A percentile compares a stretch with the other conserved stretches of the same genome.
These are phyloP conservation scores for Moesziomyces globuligerus DNA, from an alignment of 1,284 basidiomycete species.

Conservation along the genomic window DNA sequence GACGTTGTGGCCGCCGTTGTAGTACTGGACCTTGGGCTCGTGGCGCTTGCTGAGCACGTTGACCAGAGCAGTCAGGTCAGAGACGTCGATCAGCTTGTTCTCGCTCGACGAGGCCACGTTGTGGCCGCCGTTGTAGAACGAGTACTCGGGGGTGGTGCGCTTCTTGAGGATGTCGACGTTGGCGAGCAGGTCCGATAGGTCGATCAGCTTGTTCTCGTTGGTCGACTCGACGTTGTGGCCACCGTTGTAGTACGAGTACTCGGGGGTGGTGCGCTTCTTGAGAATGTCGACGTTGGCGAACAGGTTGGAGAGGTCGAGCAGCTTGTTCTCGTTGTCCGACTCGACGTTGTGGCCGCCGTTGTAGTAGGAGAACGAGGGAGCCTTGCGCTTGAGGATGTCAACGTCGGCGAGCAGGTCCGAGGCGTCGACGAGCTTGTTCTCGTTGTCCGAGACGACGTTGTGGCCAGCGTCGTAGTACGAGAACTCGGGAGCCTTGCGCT, in stretches of 20 bases:
- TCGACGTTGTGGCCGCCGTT: conserved; percentile 44
- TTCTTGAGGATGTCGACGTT: conserved; percentile 22
- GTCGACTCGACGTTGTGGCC: conserved; percentile 28
- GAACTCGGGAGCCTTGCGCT: conserved; percentile 26
- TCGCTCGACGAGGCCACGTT: conserved; percentile 34
- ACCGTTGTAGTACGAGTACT: conserved; percentile 21
- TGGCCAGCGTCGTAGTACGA: conserved; percentile 28
- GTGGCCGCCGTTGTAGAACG: conserved; percentile 39
- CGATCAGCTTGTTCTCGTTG: conserved; percentile 38
- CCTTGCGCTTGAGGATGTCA: conserved; percentile 25
- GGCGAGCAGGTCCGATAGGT: conserved; percentile 23
- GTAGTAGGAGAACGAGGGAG: conserved; percentile 26
- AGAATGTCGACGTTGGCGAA: conserved; percentile 24
- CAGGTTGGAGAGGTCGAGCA: conserved; percentile 25
- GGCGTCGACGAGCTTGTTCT: conserved; percentile 34
- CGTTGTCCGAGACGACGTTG: conserved; percentile 30
- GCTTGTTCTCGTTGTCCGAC: conserved; percentile 35
- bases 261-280: conserved; percentile 18
- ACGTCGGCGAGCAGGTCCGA: conserved; percentile 16
- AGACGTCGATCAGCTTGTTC: conserved; percentile 46
- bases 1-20: conserved; percentile 46
- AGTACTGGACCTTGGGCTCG: conserved; percentile 8
- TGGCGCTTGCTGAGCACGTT: conserved; percentile 36
- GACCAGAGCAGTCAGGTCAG: conserved; percentile 31
- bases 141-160: conserved; percentile 11